Percentiles rank a stretch among this genome's conserved stretches.
These are phyloP conservation scores for Fusarium subtropicale DNA, from an alignment of 2,329 filamentous ascomycete genomes.

Conservation along the genomic window DNA sequence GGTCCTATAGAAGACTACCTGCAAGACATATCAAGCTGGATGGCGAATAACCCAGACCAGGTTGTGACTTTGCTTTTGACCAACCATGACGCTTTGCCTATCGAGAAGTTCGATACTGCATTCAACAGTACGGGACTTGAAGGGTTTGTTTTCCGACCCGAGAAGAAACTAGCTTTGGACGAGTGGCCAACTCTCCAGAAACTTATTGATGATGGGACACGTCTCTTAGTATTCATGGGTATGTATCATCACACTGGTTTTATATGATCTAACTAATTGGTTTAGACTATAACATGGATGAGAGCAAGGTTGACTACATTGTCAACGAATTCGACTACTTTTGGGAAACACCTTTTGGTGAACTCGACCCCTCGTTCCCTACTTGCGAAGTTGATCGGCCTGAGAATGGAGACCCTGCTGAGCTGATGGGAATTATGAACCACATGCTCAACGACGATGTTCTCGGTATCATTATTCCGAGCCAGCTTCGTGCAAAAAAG, in stretches of 20 bases:
- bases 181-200: conserved; percentile 77
- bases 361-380: conserved; percentile 68
- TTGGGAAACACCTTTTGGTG: conserved; percentile 80
- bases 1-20: conserved; percentile 68
- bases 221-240: conserved; percentile 79
- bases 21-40: conserved; percentile 68
- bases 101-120: conserved; percentile 64
- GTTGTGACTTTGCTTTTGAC: conserved; percentile 73
- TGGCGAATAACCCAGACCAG: conserved; percentile 68
- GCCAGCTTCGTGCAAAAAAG: conserved; percentile 45
- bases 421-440: conserved; percentile 48
- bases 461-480: conserved; percentile 49
- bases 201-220: conserved; percentile 70
- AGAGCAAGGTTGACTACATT: conserved; percentile 67
- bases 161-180: conserved; percentile 54
- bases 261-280: conserved; percentile 29
- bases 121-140: conserved; percentile 68
- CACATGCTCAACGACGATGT: conserved; percentile 49
- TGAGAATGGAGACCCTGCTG: conserved; percentile 35
- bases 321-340: conserved; percentile 73
- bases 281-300: conserved; percentile 68
- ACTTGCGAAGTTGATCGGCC: conserved; percentile 76
- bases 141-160: conserved; percentile 66
- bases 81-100: conserved; percentile 68
- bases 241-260: conserved; percentile 34